Base-by-base conservation (phyloP, 108 stramenopile genomes). In the Fragilariopsis cylindrus region DNA sequence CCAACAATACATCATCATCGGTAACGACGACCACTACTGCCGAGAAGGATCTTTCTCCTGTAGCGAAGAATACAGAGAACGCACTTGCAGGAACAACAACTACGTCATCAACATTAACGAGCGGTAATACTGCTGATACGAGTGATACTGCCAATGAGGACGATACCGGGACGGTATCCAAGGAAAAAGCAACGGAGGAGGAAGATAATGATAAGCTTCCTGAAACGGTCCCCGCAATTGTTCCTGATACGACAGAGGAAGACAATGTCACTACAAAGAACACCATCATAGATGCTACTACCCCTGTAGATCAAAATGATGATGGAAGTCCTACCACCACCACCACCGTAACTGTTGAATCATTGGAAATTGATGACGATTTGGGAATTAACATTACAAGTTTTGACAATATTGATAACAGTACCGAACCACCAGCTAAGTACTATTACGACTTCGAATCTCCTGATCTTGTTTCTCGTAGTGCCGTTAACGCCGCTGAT, bases 391-490 rank as follows among this genome's bases (percentile, higher is more conserved):
- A 5, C 11, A 15, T 16, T 43, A 7, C 7, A 13, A 55, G 48
- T 39, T 50, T 41, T n/a, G 45, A 67, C 16, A 45, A 45, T 13
- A 21, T 40, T 19, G 4, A 7, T 9, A 68, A 75, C 41, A 65
- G 42, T 16, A 75, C 66, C 8, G 56, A 75, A 13, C 50, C 56
- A 3, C 56, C 74, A 19, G 11, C 69, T 21, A 72, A 67, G 39
- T 64, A 72, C n/a, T 78, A 49, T 65, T 78, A 78, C 43, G 11
- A 78, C 13, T 78, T 57, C 65, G 60, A 72, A 44, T 56, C 77
- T 12, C 71, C 72, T 7, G 71, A 44, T 3, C 12, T 73, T 5
- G 66, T 65, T 12, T 12, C 77, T 19, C 71, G 77, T 7, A 46
- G 19, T 47, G 71, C 68, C 8, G 30, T 30, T 30, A 55, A 72